Evolutionary conservation across 1,284 basidiomycete species (phyloP).

Genomic region (Pholiota adiposa): DNA sequence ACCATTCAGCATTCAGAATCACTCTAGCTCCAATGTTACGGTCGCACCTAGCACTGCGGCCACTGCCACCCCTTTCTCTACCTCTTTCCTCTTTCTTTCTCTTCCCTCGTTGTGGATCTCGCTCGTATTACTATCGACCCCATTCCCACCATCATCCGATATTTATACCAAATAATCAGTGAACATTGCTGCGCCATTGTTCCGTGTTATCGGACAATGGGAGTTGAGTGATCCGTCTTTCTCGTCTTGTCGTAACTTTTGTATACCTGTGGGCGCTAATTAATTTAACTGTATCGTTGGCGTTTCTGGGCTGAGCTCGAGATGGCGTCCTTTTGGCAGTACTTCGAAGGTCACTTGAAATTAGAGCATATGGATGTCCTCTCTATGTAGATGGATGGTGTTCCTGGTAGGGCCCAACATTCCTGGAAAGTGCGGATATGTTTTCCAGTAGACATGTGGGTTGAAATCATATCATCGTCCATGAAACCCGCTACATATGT

Average conservation of each 20-base stretch:
- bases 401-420: too few relatives aligned
- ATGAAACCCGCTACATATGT: too few relatives aligned
- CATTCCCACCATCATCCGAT: neutral
- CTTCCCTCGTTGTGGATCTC: neutral
- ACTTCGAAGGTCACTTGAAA: too few relatives aligned
- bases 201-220: too few relatives aligned
- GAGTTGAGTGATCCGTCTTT: neutral
- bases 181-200: neutral
- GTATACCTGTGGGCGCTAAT: neutral
- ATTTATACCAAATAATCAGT: conserved; percentile 1
- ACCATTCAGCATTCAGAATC: neutral
- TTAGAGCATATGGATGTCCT: too few relatives aligned
- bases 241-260: neutral
- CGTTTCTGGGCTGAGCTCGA: neutral
- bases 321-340: too few relatives aligned
- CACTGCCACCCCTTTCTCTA: too few relatives aligned
- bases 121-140: neutral
- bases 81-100: neutral
- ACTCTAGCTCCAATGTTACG: neutral
- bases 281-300: neutral
- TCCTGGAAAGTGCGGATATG: too few relatives aligned
- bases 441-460: too few relatives aligned
- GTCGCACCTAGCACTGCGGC: neutral
- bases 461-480: too few relatives aligned
- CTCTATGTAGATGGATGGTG: too few relatives aligned